These are phyloP conservation scores for Melampsora larici-populina DNA, from an alignment of 1,284 basidiomycete genomes.

Conservation along the genomic window DNA sequence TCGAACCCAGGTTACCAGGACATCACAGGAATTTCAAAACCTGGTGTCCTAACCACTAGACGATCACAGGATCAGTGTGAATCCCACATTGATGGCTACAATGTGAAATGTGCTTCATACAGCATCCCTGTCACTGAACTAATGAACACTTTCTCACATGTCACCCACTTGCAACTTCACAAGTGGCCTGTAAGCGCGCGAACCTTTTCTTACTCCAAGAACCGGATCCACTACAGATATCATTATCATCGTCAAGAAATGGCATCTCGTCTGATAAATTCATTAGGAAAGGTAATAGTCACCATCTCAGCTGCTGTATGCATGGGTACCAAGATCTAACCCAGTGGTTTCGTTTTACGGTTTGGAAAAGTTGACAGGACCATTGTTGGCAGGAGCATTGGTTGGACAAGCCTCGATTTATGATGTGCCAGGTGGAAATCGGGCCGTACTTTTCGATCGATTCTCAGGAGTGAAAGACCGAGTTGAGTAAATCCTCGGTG, in stretches of 20 bases:
- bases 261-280: neutral
- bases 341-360: neutral
- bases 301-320: neutral
- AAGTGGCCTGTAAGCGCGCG: too few species aligned
- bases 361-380: conserved; percentile 48
- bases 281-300: neutral
- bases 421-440: conserved; percentile 57
- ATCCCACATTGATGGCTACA: too few species aligned
- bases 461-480: conserved; percentile 84
- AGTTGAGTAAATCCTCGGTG: conserved; percentile 56
- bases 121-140: too few species aligned
- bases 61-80: conserved; percentile 33
- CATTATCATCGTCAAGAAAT: too few species aligned
- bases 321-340: too few species aligned
- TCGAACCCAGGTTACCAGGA: conserved; percentile 44
- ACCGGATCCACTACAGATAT: too few species aligned
- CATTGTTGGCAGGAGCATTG: conserved; percentile 52
- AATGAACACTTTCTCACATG: too few species aligned
- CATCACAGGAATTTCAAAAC: conserved; percentile 23
- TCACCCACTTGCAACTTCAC: too few species aligned
- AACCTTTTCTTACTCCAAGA: too few species aligned
- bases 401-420: conserved; percentile 54
- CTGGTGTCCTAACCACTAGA: conserved; percentile 45
- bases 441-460: conserved; percentile 97
- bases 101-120: too few species aligned